Conservation (phyloP, 345 rosid species). For the Eucalyptus cloeziana region DNA sequence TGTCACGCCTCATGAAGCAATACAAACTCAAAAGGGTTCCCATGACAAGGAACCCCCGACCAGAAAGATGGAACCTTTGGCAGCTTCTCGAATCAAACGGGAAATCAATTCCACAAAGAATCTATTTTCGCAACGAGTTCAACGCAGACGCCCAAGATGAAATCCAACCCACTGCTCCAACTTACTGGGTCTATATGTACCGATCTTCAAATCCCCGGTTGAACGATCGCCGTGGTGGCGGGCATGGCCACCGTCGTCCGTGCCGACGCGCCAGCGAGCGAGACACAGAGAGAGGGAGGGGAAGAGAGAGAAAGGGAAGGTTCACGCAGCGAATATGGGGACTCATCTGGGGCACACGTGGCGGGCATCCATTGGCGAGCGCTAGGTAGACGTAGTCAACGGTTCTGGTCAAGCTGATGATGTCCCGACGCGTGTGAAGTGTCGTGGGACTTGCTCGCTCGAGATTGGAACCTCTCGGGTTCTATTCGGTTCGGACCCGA, state of each 20-base stretch:
- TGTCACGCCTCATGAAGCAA: not conserved
- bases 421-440: not conserved
- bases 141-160: not conserved
- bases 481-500: not conserved
- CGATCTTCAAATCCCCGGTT: not conserved
- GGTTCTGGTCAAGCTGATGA: not conserved
- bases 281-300: not conserved
- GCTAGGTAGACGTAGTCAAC: not conserved
- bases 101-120: not conserved
- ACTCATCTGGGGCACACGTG: conserved; percentile 2
- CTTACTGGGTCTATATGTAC: not conserved
- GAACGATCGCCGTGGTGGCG: not conserved
- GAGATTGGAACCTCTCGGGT: not conserved
- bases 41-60: not conserved
- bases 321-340: conserved; percentile 18
- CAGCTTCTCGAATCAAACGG: not conserved
- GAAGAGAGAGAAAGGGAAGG: not conserved
- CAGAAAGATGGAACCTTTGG: not conserved
- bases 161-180: not conserved
- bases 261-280: not conserved
- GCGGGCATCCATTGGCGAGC: not conserved
- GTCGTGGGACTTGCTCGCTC: not conserved
- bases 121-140: not conserved
- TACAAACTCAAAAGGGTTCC: not conserved
- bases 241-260: not conserved